Evolutionary conservation across 169 alveolate genomes (phyloP).

Genomic region (Plasmodium sp.): DNA sequence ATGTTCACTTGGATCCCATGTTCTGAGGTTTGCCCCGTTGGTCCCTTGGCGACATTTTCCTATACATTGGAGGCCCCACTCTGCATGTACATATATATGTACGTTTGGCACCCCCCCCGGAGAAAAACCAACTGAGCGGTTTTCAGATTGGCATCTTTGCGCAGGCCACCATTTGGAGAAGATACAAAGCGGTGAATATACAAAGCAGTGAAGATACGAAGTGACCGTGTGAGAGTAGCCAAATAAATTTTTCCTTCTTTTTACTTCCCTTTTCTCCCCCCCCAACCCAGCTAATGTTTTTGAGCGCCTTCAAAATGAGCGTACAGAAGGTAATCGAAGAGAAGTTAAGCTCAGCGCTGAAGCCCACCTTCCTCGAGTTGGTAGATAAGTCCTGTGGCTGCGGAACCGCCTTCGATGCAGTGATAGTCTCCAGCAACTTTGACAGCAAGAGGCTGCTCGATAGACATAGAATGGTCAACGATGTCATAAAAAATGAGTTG

Average conservation of each 20-base stretch:
- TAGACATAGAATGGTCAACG: constrained; percentile 88
- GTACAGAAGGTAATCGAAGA: constrained; percentile 79
- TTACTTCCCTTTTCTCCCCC: not conserved
- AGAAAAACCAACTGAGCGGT: not conserved
- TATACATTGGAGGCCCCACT: not conserved
- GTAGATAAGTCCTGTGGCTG: constrained; percentile 89
- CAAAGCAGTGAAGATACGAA: not conserved
- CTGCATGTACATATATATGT: not conserved
- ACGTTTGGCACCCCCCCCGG: not conserved
- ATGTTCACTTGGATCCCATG: not conserved
- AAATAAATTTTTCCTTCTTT: not conserved
- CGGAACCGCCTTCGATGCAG: constrained; percentile 88
- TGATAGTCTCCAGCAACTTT: constrained; percentile 85
- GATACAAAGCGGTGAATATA: not conserved
- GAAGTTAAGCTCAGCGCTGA: constrained; percentile 82
- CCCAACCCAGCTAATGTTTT: constrained; percentile 7
- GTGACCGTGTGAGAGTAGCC: not conserved
- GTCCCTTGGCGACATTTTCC: not conserved
- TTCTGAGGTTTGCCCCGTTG: not conserved
- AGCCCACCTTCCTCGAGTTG: constrained; percentile 84
- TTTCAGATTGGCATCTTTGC: not conserved
- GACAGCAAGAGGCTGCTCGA: constrained; percentile 82
- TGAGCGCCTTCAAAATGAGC: constrained; percentile 39
- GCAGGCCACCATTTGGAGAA: not conserved
- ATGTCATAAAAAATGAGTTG: constrained; percentile 84